phyloP scores from a whole-genome alignment of 2,329 filamentous ascomycete species.

The Didymosphaeria variabile region DNA sequence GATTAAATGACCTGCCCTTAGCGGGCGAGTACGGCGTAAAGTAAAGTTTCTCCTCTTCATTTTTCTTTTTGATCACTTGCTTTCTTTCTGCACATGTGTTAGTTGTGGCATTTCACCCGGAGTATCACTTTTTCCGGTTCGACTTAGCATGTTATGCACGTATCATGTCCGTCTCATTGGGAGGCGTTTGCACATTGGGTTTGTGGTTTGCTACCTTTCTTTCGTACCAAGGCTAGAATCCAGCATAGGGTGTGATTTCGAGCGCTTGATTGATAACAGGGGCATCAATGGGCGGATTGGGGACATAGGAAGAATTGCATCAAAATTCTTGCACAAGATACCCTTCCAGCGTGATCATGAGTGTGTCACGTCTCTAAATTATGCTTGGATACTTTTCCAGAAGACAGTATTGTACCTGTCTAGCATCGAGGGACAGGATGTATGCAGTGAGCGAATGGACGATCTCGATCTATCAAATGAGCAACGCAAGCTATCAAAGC shows the following conservation, averaged over 20 bases:
- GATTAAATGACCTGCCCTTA: neutral
- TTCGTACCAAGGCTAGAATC: neutral
- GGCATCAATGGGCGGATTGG: too few relatives aligned
- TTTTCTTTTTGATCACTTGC: neutral
- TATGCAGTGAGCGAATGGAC: neutral
- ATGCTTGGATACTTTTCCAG: too few relatives aligned
- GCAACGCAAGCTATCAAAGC: neutral
- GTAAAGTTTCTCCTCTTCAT: neutral
- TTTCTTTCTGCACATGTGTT: constrained; percentile 8
- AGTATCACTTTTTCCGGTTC: neutral
- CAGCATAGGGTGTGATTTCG: constrained; percentile 1
- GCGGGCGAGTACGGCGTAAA: neutral
- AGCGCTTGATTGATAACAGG: neutral
- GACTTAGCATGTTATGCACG: constrained; percentile 1
- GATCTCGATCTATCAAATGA: neutral
- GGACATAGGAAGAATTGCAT: too few relatives aligned
- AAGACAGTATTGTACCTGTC: too few relatives aligned
- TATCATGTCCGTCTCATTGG: constrained; percentile 10
- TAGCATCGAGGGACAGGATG: neutral
- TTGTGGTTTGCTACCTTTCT: neutral
- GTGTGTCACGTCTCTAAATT: too few relatives aligned
- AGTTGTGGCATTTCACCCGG: constrained; percentile 1
- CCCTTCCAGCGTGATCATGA: too few relatives aligned
- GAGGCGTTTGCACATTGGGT: constrained; percentile 9
- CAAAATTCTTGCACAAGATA: too few relatives aligned